These are phyloP conservation scores for Tolypocladium cylindrosporum DNA, from an alignment of 2,329 filamentous ascomycete species.

Conservation along the genomic window DNA sequence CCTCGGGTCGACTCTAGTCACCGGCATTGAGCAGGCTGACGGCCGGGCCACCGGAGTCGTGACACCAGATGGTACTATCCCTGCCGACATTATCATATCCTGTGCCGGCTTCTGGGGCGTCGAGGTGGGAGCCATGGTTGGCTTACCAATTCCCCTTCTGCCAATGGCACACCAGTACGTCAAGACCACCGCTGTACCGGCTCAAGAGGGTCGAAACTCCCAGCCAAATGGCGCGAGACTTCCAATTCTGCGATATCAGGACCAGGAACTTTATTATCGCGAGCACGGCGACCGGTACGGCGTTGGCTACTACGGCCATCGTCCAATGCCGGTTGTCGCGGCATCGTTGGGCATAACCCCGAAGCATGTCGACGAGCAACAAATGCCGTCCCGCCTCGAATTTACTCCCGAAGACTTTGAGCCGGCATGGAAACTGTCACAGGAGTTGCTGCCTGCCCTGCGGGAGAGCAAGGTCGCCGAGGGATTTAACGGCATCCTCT, in stretches of 20 bases:
- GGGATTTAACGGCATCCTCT: constrained; percentile 58
- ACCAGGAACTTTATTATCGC: constrained; percentile 54
- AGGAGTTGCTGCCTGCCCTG: constrained; percentile 43
- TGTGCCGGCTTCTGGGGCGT: constrained; percentile 60
- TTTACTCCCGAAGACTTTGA: constrained; percentile 52
- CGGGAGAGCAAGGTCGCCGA: constrained; percentile 40
- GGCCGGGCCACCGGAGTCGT: constrained; percentile 45
- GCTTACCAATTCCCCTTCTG: constrained; percentile 44
- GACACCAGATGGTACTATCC: constrained; percentile 36
- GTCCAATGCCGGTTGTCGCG: constrained; percentile 49
- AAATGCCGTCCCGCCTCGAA: constrained; percentile 53
- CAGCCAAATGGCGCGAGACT: constrained; percentile 37
- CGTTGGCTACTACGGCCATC: constrained; percentile 55
- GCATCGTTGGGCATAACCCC: constrained; percentile 42
- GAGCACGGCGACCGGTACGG: constrained; percentile 54
- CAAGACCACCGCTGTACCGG: constrained; percentile 45
- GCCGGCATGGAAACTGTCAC: constrained; percentile 47
- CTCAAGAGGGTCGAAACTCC: constrained; percentile 22
- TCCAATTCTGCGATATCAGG: constrained; percentile 53
- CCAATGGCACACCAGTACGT: constrained; percentile 55
- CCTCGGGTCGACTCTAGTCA: constrained; percentile 44
- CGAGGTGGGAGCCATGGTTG: constrained; percentile 52
- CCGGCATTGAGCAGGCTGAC: constrained; percentile 38
- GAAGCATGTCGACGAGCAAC: constrained; percentile 41
- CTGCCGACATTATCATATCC: constrained; percentile 51